Evolutionary conservation across 176 grass and related monocot genomes (phyloP).

Genomic region (Tillandsia fasciculata): DNA sequence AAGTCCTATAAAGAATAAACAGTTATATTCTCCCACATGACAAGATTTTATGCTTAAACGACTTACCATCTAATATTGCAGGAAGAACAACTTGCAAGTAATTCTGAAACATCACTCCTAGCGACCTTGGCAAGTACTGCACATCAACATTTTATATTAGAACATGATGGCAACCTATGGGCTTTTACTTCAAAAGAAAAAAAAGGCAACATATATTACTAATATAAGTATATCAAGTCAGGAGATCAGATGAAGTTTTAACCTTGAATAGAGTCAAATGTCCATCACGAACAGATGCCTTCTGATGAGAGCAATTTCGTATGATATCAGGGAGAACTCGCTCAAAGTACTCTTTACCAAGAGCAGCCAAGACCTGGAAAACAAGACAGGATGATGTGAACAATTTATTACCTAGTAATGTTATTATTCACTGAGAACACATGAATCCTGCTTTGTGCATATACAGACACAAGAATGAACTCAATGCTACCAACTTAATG

Average conservation of each 20-base stretch:
- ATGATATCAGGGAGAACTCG: slow-evolving; percentile 92
- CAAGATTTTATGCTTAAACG: slow-evolving; percentile 15
- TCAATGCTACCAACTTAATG: no score
- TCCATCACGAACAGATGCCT: slow-evolving; percentile 92
- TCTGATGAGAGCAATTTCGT: slow-evolving; percentile 84
- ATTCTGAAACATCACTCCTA: slow-evolving; percentile 86
- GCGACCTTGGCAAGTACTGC: slow-evolving; percentile 86
- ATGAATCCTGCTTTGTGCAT: no score
- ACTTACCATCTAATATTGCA: slow-evolving; percentile 95
- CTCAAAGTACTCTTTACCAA: slow-evolving; percentile 89
- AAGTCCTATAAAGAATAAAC: slow-evolving; percentile 50
- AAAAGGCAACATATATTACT: not conserved
- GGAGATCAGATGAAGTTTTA: slow-evolving; percentile 13
- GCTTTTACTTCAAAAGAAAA: no score
- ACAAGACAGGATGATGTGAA: not conserved
- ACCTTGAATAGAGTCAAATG: slow-evolving; percentile 90
- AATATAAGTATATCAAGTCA: slow-evolving; percentile 2
- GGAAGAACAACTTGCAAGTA: slow-evolving; percentile 81
- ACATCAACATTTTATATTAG: slow-evolving; percentile 26
- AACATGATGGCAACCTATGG: not conserved
- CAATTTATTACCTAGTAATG: no score
- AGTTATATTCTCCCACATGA: slow-evolving; percentile 7
- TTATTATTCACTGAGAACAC: no score
- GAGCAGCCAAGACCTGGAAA: slow-evolving; percentile 85
- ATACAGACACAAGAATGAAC: no score